phyloP scores from a whole-genome alignment of 805 yeast species.

The Ogataea corticis region DNA sequence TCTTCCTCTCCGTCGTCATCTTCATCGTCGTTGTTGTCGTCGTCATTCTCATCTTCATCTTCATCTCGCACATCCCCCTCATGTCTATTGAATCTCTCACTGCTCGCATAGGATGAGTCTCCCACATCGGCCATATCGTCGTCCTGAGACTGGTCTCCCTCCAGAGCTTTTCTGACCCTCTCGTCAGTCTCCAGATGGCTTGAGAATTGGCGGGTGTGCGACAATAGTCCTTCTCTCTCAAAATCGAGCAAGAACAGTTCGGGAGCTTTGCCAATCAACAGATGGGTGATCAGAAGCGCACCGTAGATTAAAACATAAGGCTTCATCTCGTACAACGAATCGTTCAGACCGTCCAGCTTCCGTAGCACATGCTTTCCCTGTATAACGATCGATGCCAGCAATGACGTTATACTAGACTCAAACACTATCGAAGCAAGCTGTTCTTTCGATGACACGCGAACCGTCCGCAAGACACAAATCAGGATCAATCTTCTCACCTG shows the following conservation, averaged over 20 bases:
- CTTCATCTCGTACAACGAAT: slow-evolving; percentile 23
- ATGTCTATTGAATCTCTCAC: too few species aligned
- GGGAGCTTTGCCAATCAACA: slow-evolving; percentile 46
- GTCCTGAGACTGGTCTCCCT: slow-evolving; percentile 3
- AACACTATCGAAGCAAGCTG: slow-evolving; percentile 35
- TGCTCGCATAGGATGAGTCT: too few species aligned
- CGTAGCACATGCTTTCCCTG: slow-evolving; percentile 43
- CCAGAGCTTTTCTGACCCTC: slow-evolving; percentile 4
- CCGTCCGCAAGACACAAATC: slow-evolving; percentile 52
- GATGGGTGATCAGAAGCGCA: slow-evolving; percentile 48
- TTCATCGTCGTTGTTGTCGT: slow-evolving; percentile 22
- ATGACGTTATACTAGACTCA: slow-evolving; percentile 42
- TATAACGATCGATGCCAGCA: slow-evolving; percentile 62
- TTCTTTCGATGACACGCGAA: slow-evolving; percentile 39
- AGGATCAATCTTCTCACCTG: slow-evolving; percentile 59
- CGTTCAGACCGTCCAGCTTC: slow-evolving; percentile 12
- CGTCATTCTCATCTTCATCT: slow-evolving; percentile 9
- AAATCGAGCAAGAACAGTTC: slow-evolving; percentile 47
- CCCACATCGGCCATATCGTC: slow-evolving; percentile 1
- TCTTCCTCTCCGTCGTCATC: slow-evolving; percentile 18
- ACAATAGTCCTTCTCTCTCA: slow-evolving; percentile 71
- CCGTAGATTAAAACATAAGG: slow-evolving; percentile 49
- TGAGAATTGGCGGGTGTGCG: slow-evolving; percentile 44
- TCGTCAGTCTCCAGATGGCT: slow-evolving; percentile 24
- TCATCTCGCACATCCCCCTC: slow-evolving; percentile 6